Evolutionary conservation across 768 basidiomycete genomes (phyloP).

Genomic region (Russula olivacea): DNA sequence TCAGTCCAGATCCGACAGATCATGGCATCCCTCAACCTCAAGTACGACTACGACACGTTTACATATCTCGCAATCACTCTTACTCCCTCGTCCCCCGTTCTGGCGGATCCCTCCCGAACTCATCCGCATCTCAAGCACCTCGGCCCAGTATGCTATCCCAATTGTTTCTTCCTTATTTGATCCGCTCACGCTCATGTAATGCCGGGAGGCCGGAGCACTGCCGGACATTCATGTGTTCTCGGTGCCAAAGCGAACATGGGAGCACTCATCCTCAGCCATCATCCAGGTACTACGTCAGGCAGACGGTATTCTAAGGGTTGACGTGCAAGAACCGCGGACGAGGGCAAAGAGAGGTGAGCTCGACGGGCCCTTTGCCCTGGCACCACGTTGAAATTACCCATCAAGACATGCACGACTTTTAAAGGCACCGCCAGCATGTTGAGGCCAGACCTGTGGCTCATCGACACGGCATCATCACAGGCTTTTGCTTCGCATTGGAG

Average conservation of each 20-base stretch:
- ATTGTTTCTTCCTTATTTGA: background rate
- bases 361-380: background rate
- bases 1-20: background rate
- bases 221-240: slow-evolving; percentile 21
- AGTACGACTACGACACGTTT: slow-evolving; percentile 20
- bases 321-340: slow-evolving; percentile 21
- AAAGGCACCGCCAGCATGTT: background rate
- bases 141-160: slow-evolving; percentile 15
- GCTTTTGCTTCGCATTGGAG: background rate
- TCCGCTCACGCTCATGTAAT: slow-evolving; percentile 9
- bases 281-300: slow-evolving; percentile 7
- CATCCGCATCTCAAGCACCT: slow-evolving; percentile 20
- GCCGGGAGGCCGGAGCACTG: slow-evolving; percentile 19
- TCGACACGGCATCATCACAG: too few species aligned
- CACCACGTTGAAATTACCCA: background rate
- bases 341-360: slow-evolving; percentile 22
- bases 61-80: slow-evolving; percentile 22
- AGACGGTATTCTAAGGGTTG: slow-evolving; percentile 23
- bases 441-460: background rate
- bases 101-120: slow-evolving; percentile 12
- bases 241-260: slow-evolving; percentile 19
- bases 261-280: slow-evolving; percentile 8
- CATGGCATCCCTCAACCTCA: slow-evolving; percentile 4
- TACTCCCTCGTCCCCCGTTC: slow-evolving; percentile 8
- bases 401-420: slow-evolving; percentile 13